Percentiles rank a stretch among this genome's conserved stretches.
Evolutionary conservation across 2,329 filamentous ascomycete genomes (phyloP).

Genomic region (Colletotrichum godetiae): DNA sequence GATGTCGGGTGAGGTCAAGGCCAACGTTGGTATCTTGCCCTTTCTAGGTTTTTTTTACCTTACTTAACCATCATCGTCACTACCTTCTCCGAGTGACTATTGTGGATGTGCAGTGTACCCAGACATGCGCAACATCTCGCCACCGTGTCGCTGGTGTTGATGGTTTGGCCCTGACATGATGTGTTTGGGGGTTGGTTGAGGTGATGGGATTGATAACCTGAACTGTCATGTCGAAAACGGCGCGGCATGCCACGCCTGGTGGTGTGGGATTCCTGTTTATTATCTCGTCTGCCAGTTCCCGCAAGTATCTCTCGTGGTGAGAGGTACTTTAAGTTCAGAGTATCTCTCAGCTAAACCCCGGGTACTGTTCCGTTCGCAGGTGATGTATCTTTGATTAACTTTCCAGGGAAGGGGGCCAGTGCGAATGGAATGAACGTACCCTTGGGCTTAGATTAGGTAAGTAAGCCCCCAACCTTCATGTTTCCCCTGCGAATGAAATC

Average conservation of each 20-base stretch:
- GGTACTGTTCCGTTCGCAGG: too few relatives aligned
- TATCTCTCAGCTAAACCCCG: background rate
- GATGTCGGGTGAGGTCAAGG: background rate
- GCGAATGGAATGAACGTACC: background rate
- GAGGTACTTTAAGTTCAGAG: background rate
- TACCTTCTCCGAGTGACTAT: too few relatives aligned
- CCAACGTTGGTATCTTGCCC: background rate
- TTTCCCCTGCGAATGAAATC: background rate
- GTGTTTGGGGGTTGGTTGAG: slow-evolving; percentile 9
- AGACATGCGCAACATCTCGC: background rate
- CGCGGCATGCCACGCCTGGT: background rate
- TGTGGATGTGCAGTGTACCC: too few relatives aligned
- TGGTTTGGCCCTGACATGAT: background rate
- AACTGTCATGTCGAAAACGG: slow-evolving; percentile 21
- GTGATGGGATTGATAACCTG: slow-evolving; percentile 30
- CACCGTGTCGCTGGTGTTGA: background rate
- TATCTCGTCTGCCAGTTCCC: background rate
- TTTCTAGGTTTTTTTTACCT: too few relatives aligned
- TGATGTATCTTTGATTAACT: background rate
- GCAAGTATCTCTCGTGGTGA: background rate
- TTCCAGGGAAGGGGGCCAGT: slow-evolving; percentile 11
- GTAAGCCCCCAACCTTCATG: background rate
- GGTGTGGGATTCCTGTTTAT: background rate
- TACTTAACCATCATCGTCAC: too few relatives aligned
- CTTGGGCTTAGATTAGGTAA: background rate